Evolutionary conservation across 2,329 filamentous ascomycete species (phyloP).

Genomic region (Penicillium sp.): DNA sequence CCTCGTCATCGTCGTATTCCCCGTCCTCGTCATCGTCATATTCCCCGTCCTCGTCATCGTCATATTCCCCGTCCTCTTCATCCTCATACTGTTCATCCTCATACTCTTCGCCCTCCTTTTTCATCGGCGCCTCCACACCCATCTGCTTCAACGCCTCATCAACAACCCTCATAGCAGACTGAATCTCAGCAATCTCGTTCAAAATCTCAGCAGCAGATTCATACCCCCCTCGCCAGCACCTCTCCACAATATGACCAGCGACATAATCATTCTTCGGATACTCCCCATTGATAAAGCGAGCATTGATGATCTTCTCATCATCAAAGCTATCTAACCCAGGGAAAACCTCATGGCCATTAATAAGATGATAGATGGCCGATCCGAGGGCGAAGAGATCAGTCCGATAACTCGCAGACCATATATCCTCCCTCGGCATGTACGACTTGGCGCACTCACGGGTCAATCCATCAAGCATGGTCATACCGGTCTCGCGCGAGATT

Average conservation of each 20-base stretch:
- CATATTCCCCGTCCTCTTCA: neutral
- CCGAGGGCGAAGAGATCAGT: constrained; percentile 26
- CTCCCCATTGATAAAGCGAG: constrained; percentile 1
- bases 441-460: constrained; percentile 14
- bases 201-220: constrained; percentile 10
- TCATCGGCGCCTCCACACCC: neutral
- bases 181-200: constrained; percentile 2
- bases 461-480: constrained; percentile 15
- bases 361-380: constrained; percentile 21
- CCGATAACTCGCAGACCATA: constrained; percentile 5
- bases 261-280: constrained; percentile 14
- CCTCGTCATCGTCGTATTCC: neutral
- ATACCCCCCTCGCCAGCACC: constrained; percentile 18
- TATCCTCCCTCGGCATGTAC: constrained; percentile 10
- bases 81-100: neutral
- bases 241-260: constrained; percentile 14
- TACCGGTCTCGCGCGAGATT: constrained; percentile 2
- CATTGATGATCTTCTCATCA: constrained; percentile 1
- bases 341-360: constrained; percentile 18
- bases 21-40: neutral
- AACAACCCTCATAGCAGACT: neutral
- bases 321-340: constrained; percentile 10
- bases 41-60: too few relatives aligned
- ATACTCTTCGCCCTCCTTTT: neutral
- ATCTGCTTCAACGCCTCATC: neutral